Evolutionary conservation across 2,329 filamentous ascomycete species (phyloP).

Genomic region (Didymella lethalis): DNA sequence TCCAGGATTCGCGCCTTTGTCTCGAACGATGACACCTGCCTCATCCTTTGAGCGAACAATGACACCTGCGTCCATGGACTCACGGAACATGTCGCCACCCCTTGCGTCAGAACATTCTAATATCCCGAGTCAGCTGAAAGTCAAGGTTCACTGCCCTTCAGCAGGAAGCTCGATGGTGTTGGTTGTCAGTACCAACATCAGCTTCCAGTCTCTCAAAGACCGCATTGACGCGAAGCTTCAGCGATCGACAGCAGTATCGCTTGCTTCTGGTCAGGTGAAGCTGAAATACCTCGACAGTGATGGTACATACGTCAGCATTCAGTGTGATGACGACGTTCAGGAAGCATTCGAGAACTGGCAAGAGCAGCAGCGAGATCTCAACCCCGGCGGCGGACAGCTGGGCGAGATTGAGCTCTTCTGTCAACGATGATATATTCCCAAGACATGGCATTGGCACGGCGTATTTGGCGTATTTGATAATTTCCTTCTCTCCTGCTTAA

Average conservation of each 20-base stretch:
- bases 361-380: conserved; percentile 71
- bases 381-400: conserved; percentile 70
- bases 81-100: conserved; percentile 51
- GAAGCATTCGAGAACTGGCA: conserved; percentile 95
- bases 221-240: conserved; percentile 95
- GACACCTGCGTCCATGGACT: conserved; percentile 50
- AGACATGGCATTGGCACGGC: conserved; percentile 19
- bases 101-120: conserved; percentile 41
- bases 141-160: conserved; percentile 82
- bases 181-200: conserved; percentile 95
- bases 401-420: conserved; percentile 78
- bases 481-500: conserved; percentile 5
- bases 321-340: conserved; percentile 95
- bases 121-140: conserved; percentile 82
- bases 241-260: conserved; percentile 82
- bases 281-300: conserved; percentile 87
- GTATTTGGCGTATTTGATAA: conserved; percentile 11
- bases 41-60: conserved; percentile 52
- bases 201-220: conserved; percentile 91
- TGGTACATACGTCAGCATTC: conserved; percentile 90
- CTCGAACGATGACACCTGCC: conserved; percentile 49
- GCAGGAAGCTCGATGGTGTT: conserved; percentile 91
- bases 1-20: conserved; percentile 37
- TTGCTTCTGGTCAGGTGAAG: conserved; percentile 82
- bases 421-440: conserved; percentile 40